Evolutionary conservation across 768 basidiomycete species (phyloP).

Genomic region (Mycena sanguinolenta): DNA sequence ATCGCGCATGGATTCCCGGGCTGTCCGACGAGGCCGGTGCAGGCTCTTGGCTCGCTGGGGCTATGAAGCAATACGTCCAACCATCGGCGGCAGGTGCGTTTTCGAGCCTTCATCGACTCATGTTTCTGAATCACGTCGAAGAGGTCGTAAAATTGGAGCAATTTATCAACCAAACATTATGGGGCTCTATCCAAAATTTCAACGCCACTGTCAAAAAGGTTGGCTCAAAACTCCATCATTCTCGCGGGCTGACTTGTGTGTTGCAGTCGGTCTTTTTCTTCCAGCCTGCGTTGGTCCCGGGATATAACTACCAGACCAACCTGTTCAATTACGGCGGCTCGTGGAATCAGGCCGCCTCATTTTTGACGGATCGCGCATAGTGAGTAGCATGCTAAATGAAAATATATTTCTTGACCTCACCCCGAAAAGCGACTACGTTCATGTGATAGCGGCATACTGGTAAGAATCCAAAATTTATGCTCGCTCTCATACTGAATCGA

Average conservation of each 20-base stretch:
- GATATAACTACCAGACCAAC: constrained; percentile 60
- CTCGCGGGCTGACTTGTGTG: background rate
- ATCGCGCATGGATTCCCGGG: constrained; percentile 71
- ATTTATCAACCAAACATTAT: constrained; percentile 61
- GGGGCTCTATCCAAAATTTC: constrained; percentile 64
- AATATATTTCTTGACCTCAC: no score
- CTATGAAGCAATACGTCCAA: constrained; percentile 69
- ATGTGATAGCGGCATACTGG: constrained; percentile 66
- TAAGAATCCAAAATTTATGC: no score
- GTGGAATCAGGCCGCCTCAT: constrained; percentile 64
- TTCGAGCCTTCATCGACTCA: no score
- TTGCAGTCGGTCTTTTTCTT: constrained; percentile 65
- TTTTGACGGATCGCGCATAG: constrained; percentile 64
- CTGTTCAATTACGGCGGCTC: constrained; percentile 68
- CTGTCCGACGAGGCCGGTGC: constrained; percentile 71
- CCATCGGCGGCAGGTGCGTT: constrained; percentile 54
- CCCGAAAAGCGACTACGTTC: constrained; percentile 66
- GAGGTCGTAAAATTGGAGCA: constrained; percentile 67
- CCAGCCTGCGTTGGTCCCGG: constrained; percentile 57
- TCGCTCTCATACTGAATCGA: no score
- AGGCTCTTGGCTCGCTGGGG: constrained; percentile 68
- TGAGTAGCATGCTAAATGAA: no score
- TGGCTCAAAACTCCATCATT: background rate
- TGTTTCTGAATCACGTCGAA: no score
- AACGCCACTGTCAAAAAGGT: constrained; percentile 70